Base-by-base conservation (phyloP, 164 flowering plant genomes). In the Vitis rotundifolia region DNA sequence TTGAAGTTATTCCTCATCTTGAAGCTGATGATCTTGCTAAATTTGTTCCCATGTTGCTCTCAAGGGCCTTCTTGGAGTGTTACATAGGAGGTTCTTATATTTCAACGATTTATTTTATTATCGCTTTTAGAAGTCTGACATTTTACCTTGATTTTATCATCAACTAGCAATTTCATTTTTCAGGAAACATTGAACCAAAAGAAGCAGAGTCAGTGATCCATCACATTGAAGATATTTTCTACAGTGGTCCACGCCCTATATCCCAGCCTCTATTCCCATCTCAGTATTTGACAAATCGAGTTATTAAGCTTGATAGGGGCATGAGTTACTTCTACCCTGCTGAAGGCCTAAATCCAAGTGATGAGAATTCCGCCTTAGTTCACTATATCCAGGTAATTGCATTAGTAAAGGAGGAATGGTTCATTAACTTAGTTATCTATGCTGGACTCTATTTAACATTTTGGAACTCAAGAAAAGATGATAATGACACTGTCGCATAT, bases 331-430 rank as follows among this genome's bases (percentile, higher is more conserved):
- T 83, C 73, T 95, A 90, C 69, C 73, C 84, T 61, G 77, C 82
- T 22, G 82, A 89, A 72, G 94, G 91, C 67, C 81, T 88, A 49
- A 91, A 95, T 78, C 85, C 86, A 69, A 81, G 74, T 67, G 92
- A 95, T 72, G 99, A 93, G 73, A 95, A 95, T 86, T 95, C 99
- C 68, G 85, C 94, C 26, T 77, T 93, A 58, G 80, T 95, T 49
- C 92, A 93, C 80, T 95, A 93, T 69, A 86, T 95, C 76, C 99
- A 95, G 99, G 99, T 95, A 74, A 18, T 50, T 14, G 3, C 37
- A 9, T 37, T 3, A 51, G 8, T 22, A 22, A 22, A 22, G 26
- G 26, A 22, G 26, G 26, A 26, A 44, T 11, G 47, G 9, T 11
- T 15, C 22, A 13, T 44, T 37, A 22, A 22, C 1, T 37, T 15